A percentile compares a stretch with the other conserved stretches of the same genome.
These are phyloP conservation scores for Metschnikowia koreensis DNA, from an alignment of 805 yeast species.

Conservation along the genomic window DNA sequence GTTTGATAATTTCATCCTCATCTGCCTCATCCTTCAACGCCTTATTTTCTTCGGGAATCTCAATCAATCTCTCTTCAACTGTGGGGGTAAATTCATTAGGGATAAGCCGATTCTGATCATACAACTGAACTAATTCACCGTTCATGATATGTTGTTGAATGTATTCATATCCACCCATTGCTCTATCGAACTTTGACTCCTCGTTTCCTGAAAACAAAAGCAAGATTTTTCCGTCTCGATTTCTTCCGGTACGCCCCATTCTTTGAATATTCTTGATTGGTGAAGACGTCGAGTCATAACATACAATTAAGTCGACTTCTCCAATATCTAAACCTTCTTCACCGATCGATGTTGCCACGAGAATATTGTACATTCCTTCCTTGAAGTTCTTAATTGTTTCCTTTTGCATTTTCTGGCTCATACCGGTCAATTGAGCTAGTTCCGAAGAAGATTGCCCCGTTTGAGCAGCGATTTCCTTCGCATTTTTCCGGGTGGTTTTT, in stretches of 20 bases:
- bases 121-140: conserved; percentile 43
- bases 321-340: conserved; percentile 99
- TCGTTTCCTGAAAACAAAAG: conserved; percentile 77
- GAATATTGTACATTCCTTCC: conserved; percentile 66
- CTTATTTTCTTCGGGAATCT: conserved; percentile 68
- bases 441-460: conserved; percentile 73
- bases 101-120: conserved; percentile 61
- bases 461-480: conserved; percentile 51
- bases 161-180: conserved; percentile 78
- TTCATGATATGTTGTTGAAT: conserved; percentile 68
- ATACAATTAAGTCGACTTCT: conserved; percentile 90
- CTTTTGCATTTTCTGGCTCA: conserved; percentile 88
- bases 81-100: conserved; percentile 57
- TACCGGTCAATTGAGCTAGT: conserved; percentile 74
- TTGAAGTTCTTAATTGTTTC: conserved; percentile 73
- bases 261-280: conserved; percentile 93
- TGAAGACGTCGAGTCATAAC: conserved; percentile 89
- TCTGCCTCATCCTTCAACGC: conserved; percentile 56
- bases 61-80: conserved; percentile 56
- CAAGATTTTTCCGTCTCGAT: conserved; percentile 80
- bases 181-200: conserved; percentile 71
- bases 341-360: conserved; percentile 96
- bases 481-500: conserved; percentile 38
- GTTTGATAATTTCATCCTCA: conserved; percentile 61
- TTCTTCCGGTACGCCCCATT: conserved; percentile 98